A percentile compares a stretch with the other conserved stretches of the same genome.
Conservation (phyloP, 2,329 filamentous ascomycete species). For the Ceratocystis destructans region DNA sequence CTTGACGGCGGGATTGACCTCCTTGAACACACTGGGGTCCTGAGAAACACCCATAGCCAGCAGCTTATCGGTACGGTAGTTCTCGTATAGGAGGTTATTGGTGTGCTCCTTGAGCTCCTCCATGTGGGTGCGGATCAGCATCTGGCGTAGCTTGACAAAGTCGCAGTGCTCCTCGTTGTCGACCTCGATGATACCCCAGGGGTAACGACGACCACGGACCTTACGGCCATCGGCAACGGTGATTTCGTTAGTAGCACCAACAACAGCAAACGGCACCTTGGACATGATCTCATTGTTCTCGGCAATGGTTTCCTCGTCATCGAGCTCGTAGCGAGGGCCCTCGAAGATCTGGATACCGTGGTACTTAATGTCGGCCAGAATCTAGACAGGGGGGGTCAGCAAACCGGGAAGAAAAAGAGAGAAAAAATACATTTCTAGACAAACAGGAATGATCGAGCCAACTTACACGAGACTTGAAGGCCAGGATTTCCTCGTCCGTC, state of each 20-base stretch:
- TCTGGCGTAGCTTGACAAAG: slow-evolving; percentile 98
- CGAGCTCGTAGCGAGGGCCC: slow-evolving; percentile 92
- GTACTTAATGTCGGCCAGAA: slow-evolving; percentile 89
- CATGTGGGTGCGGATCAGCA: slow-evolving; percentile 99
- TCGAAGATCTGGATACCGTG: slow-evolving; percentile 99
- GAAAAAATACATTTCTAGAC: background rate
- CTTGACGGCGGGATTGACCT: slow-evolving; percentile 99
- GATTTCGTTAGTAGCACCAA: slow-evolving; percentile 92
- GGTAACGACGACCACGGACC: slow-evolving; percentile 89
- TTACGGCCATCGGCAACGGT: slow-evolving; percentile 82
- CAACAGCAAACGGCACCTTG: slow-evolving; percentile 96
- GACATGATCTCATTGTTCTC: slow-evolving; percentile 99
- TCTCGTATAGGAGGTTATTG: slow-evolving; percentile 97
- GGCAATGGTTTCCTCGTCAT: slow-evolving; percentile 98
- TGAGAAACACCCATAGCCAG: slow-evolving; percentile 96
- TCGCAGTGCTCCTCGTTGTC: slow-evolving; percentile 99
- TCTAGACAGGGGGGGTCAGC: slow-evolving; percentile 39
- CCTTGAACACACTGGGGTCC: slow-evolving; percentile 98
- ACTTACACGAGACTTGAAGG: slow-evolving; percentile 93
- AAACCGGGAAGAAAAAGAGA: no score
- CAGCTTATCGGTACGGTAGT: slow-evolving; percentile 99
- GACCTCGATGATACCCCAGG: slow-evolving; percentile 97
- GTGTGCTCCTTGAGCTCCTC: slow-evolving; percentile 99
- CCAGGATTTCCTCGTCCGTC: slow-evolving; percentile 87
- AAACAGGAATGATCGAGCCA: background rate